Conservation (phyloP, 1,139 yeast species). For the Candida sp. region DNA sequence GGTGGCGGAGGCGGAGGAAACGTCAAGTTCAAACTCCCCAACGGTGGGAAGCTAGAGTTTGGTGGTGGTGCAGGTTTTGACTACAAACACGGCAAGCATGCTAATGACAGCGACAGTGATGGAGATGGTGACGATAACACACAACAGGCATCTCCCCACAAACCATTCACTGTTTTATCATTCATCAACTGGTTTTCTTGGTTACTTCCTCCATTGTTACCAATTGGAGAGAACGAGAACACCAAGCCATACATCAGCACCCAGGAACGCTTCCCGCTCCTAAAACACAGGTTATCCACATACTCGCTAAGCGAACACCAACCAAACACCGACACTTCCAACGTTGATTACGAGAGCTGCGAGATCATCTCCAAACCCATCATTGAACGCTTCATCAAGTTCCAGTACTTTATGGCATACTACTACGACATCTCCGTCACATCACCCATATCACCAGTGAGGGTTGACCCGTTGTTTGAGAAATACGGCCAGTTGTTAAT, state of each 20-base stretch:
- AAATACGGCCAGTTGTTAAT: constrained; percentile 16
- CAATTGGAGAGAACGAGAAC: constrained; percentile 11
- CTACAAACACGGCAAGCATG: constrained; percentile 18
- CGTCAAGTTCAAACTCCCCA: constrained; percentile 25
- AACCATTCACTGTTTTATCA: background rate
- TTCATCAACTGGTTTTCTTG: constrained; percentile 25
- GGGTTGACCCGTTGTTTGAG: constrained; percentile 17
- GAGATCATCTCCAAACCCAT: constrained; percentile 1
- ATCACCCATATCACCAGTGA: constrained; percentile 9
- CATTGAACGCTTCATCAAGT: constrained; percentile 16
- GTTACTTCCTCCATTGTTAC: constrained; percentile 27
- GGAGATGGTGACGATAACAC: constrained; percentile 3
- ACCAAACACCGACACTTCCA: background rate
- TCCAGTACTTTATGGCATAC: constrained; percentile 22
- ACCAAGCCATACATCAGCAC: background rate
- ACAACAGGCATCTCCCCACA: background rate
- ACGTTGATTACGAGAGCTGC: constrained; percentile 3
- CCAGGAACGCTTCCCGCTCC: constrained; percentile 13
- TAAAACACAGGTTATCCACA: constrained; percentile 13
- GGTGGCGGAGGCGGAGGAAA: constrained; percentile 35
- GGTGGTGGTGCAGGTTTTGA: constrained; percentile 36
- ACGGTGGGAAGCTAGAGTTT: constrained; percentile 25
- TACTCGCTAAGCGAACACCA: constrained; percentile 10
- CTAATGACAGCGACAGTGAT: constrained; percentile 9
- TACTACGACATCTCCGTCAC: constrained; percentile 21